Conservation (phyloP, 805 yeast species). For the Candida taoyuanica region DNA sequence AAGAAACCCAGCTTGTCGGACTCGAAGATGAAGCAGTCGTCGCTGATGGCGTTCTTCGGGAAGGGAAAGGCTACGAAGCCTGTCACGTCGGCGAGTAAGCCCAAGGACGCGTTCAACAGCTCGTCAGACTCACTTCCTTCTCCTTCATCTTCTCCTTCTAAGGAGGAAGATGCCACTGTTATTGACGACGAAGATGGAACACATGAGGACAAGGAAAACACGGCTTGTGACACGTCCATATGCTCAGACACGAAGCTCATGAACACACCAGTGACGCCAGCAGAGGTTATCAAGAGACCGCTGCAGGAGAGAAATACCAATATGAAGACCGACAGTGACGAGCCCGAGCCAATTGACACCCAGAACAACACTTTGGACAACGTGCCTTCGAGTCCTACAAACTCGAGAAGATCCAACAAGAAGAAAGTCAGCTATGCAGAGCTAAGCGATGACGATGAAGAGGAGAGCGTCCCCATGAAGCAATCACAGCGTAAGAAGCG, state of each 20-base stretch:
- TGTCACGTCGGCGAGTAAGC: neutral
- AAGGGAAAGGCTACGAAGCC: constrained; percentile 1
- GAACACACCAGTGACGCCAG: neutral
- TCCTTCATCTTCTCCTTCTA: constrained; percentile 9
- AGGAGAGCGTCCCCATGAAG: constrained; percentile 17
- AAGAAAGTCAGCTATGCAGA: constrained; percentile 34
- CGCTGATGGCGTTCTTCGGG: constrained; percentile 16
- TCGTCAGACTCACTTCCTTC: constrained; percentile 11
- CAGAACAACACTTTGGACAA: too few relatives aligned
- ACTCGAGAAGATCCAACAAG: constrained; percentile 13
- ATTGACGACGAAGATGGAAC: constrained; percentile 1
- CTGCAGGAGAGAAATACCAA: constrained; percentile 9
- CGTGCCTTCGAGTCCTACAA: constrained; percentile 11
- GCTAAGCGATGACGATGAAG: constrained; percentile 35
- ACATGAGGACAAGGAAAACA: too few relatives aligned
- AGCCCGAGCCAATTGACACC: neutral
- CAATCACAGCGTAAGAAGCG: constrained; percentile 23
- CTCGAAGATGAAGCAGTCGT: constrained; percentile 17
- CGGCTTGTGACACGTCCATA: constrained; percentile 2
- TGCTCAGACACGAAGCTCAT: neutral
- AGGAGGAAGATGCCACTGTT: constrained; percentile 4
- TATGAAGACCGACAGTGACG: neutral
- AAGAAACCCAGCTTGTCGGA: constrained; percentile 10
- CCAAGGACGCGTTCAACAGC: neutral
- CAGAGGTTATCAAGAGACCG: constrained; percentile 11